Conservation (phyloP, 202 grass and related monocot genomes). For the Carex arenaria region DNA sequence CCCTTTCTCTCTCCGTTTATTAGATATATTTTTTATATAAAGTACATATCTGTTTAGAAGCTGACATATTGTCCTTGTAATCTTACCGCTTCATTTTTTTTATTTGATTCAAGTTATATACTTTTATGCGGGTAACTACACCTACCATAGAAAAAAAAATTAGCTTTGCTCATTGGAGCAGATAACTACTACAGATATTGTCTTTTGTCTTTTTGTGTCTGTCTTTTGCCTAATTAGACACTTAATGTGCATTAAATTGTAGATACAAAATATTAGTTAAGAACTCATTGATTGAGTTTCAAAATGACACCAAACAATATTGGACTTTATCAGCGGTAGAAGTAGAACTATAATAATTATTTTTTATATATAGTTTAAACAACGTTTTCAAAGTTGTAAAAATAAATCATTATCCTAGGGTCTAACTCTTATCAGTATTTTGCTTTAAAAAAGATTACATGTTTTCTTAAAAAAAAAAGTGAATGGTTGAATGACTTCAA, state of each 20-base stretch:
- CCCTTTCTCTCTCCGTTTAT: not conserved
- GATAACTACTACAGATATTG: not conserved
- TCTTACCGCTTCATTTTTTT: not conserved
- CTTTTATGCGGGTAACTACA: not conserved
- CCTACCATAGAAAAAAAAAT: not conserved
- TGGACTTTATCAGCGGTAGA: not conserved
- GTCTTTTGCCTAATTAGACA: not conserved
- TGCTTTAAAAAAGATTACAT: not conserved
- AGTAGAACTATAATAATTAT: too few species aligned
- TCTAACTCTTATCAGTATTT: too few species aligned
- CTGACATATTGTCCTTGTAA: not conserved
- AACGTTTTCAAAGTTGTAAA: too few species aligned
- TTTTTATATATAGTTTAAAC: too few species aligned
- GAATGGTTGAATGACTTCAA: not conserved
- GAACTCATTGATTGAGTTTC: not conserved
- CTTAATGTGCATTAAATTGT: not conserved
- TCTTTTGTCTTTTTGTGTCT: not conserved
- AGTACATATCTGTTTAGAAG: not conserved
- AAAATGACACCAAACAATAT: not conserved
- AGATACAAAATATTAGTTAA: not conserved
- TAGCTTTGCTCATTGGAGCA: not conserved
- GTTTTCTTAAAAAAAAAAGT: not conserved
- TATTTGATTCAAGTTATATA: not conserved
- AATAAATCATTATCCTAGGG: too few species aligned
- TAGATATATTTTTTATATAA: not conserved